These are phyloP conservation scores for Croton setiger DNA, from an alignment of 441 rosid species.

Conservation along the genomic window DNA sequence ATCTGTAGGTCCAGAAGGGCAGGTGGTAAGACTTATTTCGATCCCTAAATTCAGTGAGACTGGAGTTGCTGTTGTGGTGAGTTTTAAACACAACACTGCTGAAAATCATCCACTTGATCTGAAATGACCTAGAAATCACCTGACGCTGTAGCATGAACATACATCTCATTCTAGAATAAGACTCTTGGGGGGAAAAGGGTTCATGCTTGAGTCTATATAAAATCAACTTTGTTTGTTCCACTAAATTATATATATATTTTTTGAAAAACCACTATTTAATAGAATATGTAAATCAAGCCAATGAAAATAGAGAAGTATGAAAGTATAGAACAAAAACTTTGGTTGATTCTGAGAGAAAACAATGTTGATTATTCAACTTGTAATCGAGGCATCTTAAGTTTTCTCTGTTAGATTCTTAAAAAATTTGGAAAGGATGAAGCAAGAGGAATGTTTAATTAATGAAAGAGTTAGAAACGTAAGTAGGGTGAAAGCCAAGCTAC, in stretches of 20 bases:
- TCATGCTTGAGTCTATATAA: not conserved
- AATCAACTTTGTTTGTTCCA: not conserved
- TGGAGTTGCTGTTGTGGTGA: slow-evolving; percentile 81
- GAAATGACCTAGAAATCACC: slow-evolving; percentile 1
- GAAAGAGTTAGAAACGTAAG: not conserved
- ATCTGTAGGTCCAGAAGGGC: slow-evolving; percentile 86
- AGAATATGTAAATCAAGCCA: not conserved
- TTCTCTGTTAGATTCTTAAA: not conserved
- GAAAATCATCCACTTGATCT: slow-evolving; percentile 10
- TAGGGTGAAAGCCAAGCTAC: not conserved
- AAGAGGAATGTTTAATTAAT: not conserved
- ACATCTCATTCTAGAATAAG: not conserved
- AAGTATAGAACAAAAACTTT: not conserved
- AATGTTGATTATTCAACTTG: not conserved
- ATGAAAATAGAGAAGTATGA: not conserved
- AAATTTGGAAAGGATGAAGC: not conserved
- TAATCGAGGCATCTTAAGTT: not conserved
- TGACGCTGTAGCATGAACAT: not conserved
- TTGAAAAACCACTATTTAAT: not conserved
- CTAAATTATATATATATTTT: too few species aligned
- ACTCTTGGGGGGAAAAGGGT: not conserved
- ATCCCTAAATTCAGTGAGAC: slow-evolving; percentile 81
- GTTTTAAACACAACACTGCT: slow-evolving; percentile 19
- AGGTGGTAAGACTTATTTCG: slow-evolving; percentile 68
- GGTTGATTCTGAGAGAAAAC: not conserved